Evolutionary conservation across 2,329 filamentous ascomycete genomes (phyloP).

Genomic region (Myotisia sp.): DNA sequence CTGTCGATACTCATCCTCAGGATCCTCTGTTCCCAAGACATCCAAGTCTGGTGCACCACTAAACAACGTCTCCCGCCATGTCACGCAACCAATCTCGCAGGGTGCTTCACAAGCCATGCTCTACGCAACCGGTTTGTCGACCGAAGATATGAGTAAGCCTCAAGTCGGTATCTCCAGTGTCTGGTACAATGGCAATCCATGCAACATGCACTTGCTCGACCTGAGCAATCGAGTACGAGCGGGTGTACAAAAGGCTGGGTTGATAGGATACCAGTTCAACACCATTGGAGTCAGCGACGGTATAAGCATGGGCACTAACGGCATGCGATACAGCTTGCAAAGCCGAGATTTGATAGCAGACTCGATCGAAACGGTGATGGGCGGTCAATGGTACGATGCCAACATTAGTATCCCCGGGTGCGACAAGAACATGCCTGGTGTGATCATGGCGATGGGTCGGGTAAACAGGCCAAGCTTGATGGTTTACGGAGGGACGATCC

Average conservation of each 20-base stretch:
- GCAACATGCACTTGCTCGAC: conserved; percentile 96
- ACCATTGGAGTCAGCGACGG: conserved; percentile 95
- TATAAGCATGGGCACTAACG: conserved; percentile 95
- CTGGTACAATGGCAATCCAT: conserved; percentile 96
- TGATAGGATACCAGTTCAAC: conserved; percentile 96
- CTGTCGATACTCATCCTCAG: conserved; percentile 8
- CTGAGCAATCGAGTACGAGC: conserved; percentile 66
- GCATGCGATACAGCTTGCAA: conserved; percentile 92
- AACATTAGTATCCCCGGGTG: conserved; percentile 95
- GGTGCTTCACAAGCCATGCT: conserved; percentile 98
- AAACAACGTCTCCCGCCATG: conserved; percentile 69
- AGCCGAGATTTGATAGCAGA: conserved; percentile 94
- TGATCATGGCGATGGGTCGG: conserved; percentile 83
- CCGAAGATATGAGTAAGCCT: conserved; percentile 84
- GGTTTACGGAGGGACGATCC: conserved; percentile 94
- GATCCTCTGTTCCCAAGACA: conserved; percentile 6
- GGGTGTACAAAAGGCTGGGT: conserved; percentile 57
- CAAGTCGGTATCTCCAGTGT: conserved; percentile 97
- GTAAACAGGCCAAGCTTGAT: conserved; percentile 90
- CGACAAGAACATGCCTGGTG: conserved; percentile 98
- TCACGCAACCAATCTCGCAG: conserved; percentile 96
- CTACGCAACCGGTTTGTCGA: conserved; percentile 79
- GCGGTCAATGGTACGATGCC: conserved; percentile 95
- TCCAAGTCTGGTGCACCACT: conserved; percentile 30
- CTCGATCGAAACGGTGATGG: conserved; percentile 97